phyloP scores from a whole-genome alignment of 164 flowering plant species.

The Umbellularia californica region DNA sequence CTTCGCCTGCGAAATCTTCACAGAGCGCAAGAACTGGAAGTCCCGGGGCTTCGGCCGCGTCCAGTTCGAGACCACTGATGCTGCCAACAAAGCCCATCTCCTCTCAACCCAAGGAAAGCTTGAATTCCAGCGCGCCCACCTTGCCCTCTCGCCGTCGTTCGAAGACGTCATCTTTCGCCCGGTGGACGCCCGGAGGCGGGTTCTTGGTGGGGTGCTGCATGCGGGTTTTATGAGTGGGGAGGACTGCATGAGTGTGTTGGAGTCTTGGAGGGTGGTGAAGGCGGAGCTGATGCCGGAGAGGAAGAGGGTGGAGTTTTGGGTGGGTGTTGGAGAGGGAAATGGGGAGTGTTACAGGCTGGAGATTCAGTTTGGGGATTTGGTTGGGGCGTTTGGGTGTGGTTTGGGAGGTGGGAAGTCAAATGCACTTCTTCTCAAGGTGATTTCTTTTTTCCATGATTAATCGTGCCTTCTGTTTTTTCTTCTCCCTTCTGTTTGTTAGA shows the following conservation, averaged over 20 bases:
- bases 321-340: constrained; percentile 13
- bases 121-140: constrained; percentile 36
- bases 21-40: constrained; percentile 80
- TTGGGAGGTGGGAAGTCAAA: constrained; percentile 28
- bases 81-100: constrained; percentile 25
- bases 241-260: constrained; percentile 42
- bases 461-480: not conserved
- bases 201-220: constrained; percentile 37
- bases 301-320: constrained; percentile 56
- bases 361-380: constrained; percentile 54
- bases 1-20: constrained; percentile 62
- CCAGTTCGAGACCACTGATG: constrained; percentile 59
- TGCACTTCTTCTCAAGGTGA: constrained; percentile 73
- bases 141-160: constrained; percentile 37
- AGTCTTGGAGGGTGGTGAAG: constrained; percentile 55
- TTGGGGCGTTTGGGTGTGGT: constrained; percentile 41
- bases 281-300: constrained; percentile 77
- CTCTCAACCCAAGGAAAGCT: constrained; percentile 43
- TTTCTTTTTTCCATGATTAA: not conserved
- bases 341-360: constrained; percentile 59
- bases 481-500: not conserved
- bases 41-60: constrained; percentile 73
- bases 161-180: constrained; percentile 67
- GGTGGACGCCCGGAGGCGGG: constrained; percentile 28
- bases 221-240: constrained; percentile 50